These are phyloP conservation scores for Fagopyrum esculentum DNA, from an alignment of 148 eudicot species.

Conservation along the genomic window DNA sequence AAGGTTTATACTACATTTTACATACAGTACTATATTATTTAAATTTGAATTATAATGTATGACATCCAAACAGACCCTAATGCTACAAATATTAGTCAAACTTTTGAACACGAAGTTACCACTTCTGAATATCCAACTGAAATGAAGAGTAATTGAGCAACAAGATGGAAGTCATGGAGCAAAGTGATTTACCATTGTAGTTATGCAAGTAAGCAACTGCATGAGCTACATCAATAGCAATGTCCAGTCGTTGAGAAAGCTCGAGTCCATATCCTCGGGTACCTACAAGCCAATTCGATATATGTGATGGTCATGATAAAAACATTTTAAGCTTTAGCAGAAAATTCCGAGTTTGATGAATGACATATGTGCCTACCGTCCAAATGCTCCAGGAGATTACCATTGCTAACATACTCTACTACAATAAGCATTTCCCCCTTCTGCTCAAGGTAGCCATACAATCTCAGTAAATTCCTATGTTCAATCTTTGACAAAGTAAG, in stretches of 20 bases:
- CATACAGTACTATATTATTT: too few species aligned
- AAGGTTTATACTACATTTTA: too few species aligned
- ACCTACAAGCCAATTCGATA: constrained; percentile 27
- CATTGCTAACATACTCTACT: constrained; percentile 67
- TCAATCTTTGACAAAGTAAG: constrained; percentile 58
- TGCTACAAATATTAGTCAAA: background rate
- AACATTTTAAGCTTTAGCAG: background rate
- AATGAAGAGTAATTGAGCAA: background rate
- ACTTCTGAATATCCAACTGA: background rate
- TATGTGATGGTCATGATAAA: background rate
- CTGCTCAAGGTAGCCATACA: constrained; percentile 60
- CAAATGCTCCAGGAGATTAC: constrained; percentile 60
- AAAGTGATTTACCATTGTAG: constrained; percentile 40
- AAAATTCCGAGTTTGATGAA: background rate
- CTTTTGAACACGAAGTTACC: background rate
- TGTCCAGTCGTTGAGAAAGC: constrained; percentile 56
- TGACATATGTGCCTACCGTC: constrained; percentile 40
- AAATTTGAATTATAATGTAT: background rate
- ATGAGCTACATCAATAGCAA: constrained; percentile 82
- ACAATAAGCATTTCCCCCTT: constrained; percentile 52
- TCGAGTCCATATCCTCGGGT: constrained; percentile 38
- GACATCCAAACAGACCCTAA: background rate
- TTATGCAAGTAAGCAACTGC: constrained; percentile 63
- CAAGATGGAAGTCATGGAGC: too few species aligned
- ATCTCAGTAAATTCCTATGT: constrained; percentile 60